Conservation (phyloP, 2,329 filamentous ascomycete species). For the Pyrenophora graminea region DNA sequence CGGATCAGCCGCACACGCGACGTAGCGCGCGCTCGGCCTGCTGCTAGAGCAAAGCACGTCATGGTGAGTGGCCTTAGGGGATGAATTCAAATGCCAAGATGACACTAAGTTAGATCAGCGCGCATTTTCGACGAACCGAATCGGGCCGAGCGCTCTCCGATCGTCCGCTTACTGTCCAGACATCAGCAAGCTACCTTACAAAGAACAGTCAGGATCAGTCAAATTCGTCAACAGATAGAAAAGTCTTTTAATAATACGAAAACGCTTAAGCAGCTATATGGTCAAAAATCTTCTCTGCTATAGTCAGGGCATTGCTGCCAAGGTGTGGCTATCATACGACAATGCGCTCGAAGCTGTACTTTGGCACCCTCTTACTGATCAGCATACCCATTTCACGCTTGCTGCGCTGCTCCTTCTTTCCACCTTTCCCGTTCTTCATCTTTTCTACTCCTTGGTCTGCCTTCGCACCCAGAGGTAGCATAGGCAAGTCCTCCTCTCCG, state of each 20-base stretch:
- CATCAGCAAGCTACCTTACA: too few relatives aligned
- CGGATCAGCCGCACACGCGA: conserved; percentile 19
- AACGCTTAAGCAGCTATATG: too few relatives aligned
- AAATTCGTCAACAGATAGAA: too few relatives aligned
- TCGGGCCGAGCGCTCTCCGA: background rate
- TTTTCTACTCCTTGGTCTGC: conserved; percentile 53
- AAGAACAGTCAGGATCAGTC: too few relatives aligned
- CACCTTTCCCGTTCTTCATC: conserved; percentile 65
- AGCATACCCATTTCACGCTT: conserved; percentile 75
- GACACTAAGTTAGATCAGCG: background rate
- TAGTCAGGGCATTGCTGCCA: background rate
- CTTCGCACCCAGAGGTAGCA: conserved; percentile 76
- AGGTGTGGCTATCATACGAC: conserved; percentile 9
- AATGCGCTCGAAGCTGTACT: conserved; percentile 82
- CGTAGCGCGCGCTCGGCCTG: background rate
- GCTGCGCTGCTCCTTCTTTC: conserved; percentile 71
- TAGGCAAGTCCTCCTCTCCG: conserved; percentile 48
- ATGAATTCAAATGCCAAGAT: background rate
- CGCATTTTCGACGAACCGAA: background rate
- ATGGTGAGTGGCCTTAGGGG: background rate
- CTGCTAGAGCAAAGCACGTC: background rate
- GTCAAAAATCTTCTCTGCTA: too few relatives aligned
- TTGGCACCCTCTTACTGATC: conserved; percentile 76
- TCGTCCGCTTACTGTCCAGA: too few relatives aligned
- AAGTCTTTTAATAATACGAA: too few relatives aligned